Conservation (phyloP, 768 basidiomycete species). For the Exidia glandulosa region DNA sequence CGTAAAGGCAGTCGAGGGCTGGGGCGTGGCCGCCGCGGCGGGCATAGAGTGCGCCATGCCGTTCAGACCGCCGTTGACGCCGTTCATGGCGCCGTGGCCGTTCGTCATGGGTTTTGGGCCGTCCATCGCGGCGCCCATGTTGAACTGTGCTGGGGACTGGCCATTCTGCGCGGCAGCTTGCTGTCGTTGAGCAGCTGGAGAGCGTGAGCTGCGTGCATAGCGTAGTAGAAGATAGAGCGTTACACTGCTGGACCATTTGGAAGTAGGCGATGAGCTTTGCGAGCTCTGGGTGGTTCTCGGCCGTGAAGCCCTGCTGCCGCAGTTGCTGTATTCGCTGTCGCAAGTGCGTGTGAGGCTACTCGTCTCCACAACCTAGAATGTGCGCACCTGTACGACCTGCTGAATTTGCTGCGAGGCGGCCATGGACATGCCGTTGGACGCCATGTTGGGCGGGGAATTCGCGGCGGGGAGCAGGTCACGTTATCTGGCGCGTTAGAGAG, state of each 20-base stretch:
- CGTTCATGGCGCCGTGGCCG: not conserved
- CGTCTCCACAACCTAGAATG: no score
- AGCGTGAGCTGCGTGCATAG: not conserved
- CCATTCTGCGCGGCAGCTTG: slow-evolving; percentile 25
- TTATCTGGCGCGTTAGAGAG: no score
- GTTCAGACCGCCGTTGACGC: no score
- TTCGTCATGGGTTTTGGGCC: slow-evolving; percentile 29
- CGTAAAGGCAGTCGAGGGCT: slow-evolving; percentile 65
- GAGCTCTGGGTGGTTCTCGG: slow-evolving; percentile 35
- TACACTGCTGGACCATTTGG: slow-evolving; percentile 24
- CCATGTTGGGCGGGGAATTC: no score
- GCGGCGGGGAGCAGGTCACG: no score
- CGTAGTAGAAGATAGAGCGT: slow-evolving; percentile 9
- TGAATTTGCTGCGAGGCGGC: no score
- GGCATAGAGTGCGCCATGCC: slow-evolving; percentile 44
- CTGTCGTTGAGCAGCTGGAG: slow-evolving; percentile 33
- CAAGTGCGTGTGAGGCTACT: not conserved
- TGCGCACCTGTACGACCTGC: no score
- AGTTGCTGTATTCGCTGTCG: slow-evolving; percentile 34
- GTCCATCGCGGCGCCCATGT: slow-evolving; percentile 23
- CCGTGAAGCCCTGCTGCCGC: slow-evolving; percentile 31
- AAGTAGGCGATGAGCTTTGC: slow-evolving; percentile 27
- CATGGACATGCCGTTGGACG: no score
- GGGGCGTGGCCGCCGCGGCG: slow-evolving; percentile 44
- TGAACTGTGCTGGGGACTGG: slow-evolving; percentile 20